These are phyloP conservation scores for Ilyonectria destructans DNA, from an alignment of 2,329 filamentous ascomycete species.

Conservation along the genomic window DNA sequence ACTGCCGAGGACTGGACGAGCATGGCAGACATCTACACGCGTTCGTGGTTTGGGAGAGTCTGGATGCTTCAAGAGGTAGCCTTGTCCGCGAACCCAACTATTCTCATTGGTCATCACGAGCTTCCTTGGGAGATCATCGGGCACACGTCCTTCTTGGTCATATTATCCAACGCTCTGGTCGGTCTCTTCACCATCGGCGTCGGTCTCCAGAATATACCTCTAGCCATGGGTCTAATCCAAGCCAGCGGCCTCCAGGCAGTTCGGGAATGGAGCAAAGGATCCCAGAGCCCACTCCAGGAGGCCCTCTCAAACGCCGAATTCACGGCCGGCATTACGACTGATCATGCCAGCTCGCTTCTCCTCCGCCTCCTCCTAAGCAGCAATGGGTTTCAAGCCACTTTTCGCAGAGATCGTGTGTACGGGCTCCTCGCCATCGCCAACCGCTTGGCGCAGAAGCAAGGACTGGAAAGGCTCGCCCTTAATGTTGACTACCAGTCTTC, in stretches of 20 bases:
- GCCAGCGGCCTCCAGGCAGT: conserved; percentile 41
- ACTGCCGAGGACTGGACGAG: conserved; percentile 35
- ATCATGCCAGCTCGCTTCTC: conserved; percentile 25
- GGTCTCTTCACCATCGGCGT: conserved; percentile 28
- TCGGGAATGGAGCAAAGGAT: conserved; percentile 40
- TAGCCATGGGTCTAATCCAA: conserved; percentile 35
- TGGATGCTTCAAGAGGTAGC: conserved; percentile 52
- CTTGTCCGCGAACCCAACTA: conserved; percentile 38
- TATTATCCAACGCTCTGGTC: conserved; percentile 37
- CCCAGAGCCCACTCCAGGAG: conserved; percentile 29
- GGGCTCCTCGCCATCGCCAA: conserved; percentile 46
- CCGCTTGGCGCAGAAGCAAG: conserved; percentile 35
- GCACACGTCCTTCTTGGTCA: conserved; percentile 34
- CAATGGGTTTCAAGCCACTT: conserved; percentile 41
- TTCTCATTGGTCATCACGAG: conserved; percentile 41
- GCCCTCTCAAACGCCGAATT: conserved; percentile 31
- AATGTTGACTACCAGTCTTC: conserved; percentile 40
- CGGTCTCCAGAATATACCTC: conserved; percentile 5
- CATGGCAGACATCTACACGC: conserved; percentile 37
- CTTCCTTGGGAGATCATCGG: conserved; percentile 41
- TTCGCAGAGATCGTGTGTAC: conserved; percentile 44
- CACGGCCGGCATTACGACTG: conserved; percentile 33
- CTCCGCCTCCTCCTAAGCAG: conserved; percentile 40
- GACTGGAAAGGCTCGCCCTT: conserved; percentile 29
- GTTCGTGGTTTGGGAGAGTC: conserved; percentile 49